Evolutionary conservation across 2,329 filamentous ascomycete species (phyloP).

Genomic region (Fusarium musae): DNA sequence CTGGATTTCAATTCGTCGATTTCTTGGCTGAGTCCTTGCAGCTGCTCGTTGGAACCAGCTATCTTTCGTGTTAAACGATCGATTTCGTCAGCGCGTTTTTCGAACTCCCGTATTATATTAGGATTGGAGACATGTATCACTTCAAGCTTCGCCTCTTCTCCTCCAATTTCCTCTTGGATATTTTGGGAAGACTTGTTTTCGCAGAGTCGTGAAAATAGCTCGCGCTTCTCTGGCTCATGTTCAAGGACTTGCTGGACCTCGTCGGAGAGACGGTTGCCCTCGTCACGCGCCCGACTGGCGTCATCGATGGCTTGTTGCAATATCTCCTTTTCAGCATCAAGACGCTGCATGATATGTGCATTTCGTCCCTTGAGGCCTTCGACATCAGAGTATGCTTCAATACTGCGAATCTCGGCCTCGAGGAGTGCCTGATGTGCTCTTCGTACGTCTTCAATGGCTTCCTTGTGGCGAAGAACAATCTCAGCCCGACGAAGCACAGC

Average conservation of each 20-base stretch:
- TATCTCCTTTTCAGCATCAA: conserved; percentile 59
- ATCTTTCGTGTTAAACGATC: conserved; percentile 68
- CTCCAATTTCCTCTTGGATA: conserved; percentile 77
- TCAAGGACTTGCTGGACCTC: conserved; percentile 55
- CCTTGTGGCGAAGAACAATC: conserved; percentile 63
- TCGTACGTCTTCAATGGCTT: conserved; percentile 71
- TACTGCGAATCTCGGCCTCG: conserved; percentile 74
- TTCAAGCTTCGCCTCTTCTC: conserved; percentile 79
- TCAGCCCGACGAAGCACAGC: conserved; percentile 66
- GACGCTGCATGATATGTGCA: conserved; percentile 62
- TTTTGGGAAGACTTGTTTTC: conserved; percentile 67
- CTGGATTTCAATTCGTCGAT: conserved; percentile 74
- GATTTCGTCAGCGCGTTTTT: conserved; percentile 77
- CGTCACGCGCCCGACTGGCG: conserved; percentile 51
- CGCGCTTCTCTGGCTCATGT: conserved; percentile 52
- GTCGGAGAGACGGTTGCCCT: conserved; percentile 45
- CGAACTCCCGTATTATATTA: conserved; percentile 79
- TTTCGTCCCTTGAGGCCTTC: conserved; percentile 75
- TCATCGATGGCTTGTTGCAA: conserved; percentile 52
- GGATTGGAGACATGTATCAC: conserved; percentile 83
- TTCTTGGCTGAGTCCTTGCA: conserved; percentile 65
- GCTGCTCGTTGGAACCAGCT: conserved; percentile 62
- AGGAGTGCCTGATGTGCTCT: conserved; percentile 71
- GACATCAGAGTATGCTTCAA: conserved; percentile 87
- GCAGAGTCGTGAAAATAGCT: conserved; percentile 57